phyloP scores from a whole-genome alignment of 371 early-diverging fungal genomes.

The Rhizopus sp. region DNA sequence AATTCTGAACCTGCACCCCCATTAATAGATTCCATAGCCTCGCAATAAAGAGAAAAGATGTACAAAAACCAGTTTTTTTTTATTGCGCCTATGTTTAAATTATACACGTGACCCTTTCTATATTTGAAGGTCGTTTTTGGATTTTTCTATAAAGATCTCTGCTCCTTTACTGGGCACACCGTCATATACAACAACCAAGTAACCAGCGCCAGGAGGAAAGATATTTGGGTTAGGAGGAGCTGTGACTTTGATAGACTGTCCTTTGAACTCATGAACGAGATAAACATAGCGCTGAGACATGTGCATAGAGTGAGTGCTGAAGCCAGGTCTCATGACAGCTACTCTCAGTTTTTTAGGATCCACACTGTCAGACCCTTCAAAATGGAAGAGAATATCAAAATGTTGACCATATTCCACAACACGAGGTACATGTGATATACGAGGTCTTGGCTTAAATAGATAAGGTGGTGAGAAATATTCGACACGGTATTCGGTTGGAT shows the following conservation, averaged over 20 bases:
- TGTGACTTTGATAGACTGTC: constrained; percentile 34
- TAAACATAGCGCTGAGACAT: constrained; percentile 65
- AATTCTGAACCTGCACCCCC: constrained; percentile 64
- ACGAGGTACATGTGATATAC: constrained; percentile 50
- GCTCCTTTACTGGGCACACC: constrained; percentile 53
- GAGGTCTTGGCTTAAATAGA: constrained; percentile 54
- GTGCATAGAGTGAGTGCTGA: constrained; percentile 68
- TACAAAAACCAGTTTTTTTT: background rate
- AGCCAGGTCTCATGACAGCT: constrained; percentile 51
- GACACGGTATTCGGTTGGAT: constrained; percentile 68
- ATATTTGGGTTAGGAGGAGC: constrained; percentile 59
- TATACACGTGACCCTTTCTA: constrained; percentile 1
- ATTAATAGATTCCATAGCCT: constrained; percentile 17
- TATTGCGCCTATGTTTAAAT: background rate
- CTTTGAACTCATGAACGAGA: constrained; percentile 24
- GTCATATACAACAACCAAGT: constrained; percentile 56
- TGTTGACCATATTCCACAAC: constrained; percentile 45
- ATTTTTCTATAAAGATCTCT: constrained; percentile 36
- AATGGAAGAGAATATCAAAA: constrained; percentile 39
- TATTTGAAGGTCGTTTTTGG: constrained; percentile 6
- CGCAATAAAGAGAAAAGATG: background rate
- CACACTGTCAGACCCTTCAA: constrained; percentile 25
- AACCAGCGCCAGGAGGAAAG: constrained; percentile 62
- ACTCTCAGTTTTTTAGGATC: constrained; percentile 43
- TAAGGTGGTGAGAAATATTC: constrained; percentile 71